These are phyloP conservation scores for Crithidia bombi DNA, from an alignment of 208 protist species.

Conservation along the genomic window DNA sequence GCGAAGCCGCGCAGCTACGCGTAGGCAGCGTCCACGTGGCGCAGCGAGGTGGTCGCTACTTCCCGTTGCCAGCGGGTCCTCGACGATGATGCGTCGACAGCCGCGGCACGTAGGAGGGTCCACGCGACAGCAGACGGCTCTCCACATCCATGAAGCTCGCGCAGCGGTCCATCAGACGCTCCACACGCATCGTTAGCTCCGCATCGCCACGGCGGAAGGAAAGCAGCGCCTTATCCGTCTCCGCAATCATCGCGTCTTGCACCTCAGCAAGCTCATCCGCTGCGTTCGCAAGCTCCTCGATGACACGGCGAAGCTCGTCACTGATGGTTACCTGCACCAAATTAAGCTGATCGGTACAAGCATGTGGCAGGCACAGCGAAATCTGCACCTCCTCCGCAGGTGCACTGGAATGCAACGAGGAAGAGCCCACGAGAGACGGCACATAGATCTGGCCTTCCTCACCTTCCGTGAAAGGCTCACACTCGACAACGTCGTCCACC, in stretches of 20 bases:
- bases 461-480: too few species aligned
- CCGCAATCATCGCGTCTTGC: constrained; percentile 37
- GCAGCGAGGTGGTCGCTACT: constrained; percentile 7
- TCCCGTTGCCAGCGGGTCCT: not conserved
- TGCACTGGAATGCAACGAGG: not conserved
- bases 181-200: constrained; percentile 17
- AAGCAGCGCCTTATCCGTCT: constrained; percentile 31
- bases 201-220: constrained; percentile 15
- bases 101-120: not conserved
- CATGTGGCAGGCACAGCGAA: not conserved
- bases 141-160: constrained; percentile 25
- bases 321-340: constrained; percentile 14
- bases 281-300: constrained; percentile 24
- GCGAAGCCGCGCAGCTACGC: too few species aligned
- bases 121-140: constrained; percentile 10
- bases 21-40: too few species aligned
- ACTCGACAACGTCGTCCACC: not conserved
- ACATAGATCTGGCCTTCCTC: not conserved
- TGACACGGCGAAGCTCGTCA: constrained; percentile 9
- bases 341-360: not conserved
- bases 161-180: constrained; percentile 22
- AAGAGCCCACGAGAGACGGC: not conserved
- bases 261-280: constrained; percentile 30
- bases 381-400: not conserved
- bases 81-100: not conserved